phyloP scores from a whole-genome alignment of 2,329 filamentous ascomycete species.

The Ophiocordyceps unilateralis region DNA sequence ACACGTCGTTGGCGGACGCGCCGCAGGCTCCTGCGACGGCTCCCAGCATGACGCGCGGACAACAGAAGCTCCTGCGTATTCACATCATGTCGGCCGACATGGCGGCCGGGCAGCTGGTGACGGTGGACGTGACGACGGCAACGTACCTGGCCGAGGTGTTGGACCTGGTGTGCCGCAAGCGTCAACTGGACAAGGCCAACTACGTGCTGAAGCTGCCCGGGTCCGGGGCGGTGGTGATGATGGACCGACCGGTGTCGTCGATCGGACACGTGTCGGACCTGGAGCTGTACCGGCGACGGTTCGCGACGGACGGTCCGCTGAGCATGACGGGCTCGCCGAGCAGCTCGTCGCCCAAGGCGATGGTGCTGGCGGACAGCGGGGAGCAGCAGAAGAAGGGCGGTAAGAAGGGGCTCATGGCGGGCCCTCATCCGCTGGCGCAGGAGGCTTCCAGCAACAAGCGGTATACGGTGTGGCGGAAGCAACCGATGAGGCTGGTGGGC shows the following conservation, averaged over 20 bases:
- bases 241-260: slow-evolving; percentile 63
- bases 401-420: slow-evolving; percentile 32
- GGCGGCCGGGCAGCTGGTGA: slow-evolving; percentile 55
- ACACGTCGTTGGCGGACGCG: slow-evolving; percentile 36
- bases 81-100: slow-evolving; percentile 55
- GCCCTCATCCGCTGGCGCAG: slow-evolving; percentile 49
- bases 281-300: slow-evolving; percentile 58
- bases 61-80: slow-evolving; percentile 53
- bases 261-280: slow-evolving; percentile 60
- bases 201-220: slow-evolving; percentile 64
- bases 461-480: slow-evolving; percentile 67
- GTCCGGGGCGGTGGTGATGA: slow-evolving; percentile 56
- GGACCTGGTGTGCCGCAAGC: slow-evolving; percentile 59
- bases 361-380: slow-evolving; percentile 27
- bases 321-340: slow-evolving; percentile 53
- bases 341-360: slow-evolving; percentile 51
- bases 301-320: slow-evolving; percentile 55
- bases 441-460: slow-evolving; percentile 51
- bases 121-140: slow-evolving; percentile 61
- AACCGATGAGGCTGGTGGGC: slow-evolving; percentile 64
- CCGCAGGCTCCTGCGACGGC: slow-evolving; percentile 29
- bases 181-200: slow-evolving; percentile 61
- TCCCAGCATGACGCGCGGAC: slow-evolving; percentile 34
- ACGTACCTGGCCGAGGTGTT: slow-evolving; percentile 72
- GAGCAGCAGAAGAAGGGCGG: slow-evolving; percentile 29